Base-by-base conservation (phyloP, 2,329 filamentous ascomycete genomes). In the Colletotrichum phormii region DNA sequence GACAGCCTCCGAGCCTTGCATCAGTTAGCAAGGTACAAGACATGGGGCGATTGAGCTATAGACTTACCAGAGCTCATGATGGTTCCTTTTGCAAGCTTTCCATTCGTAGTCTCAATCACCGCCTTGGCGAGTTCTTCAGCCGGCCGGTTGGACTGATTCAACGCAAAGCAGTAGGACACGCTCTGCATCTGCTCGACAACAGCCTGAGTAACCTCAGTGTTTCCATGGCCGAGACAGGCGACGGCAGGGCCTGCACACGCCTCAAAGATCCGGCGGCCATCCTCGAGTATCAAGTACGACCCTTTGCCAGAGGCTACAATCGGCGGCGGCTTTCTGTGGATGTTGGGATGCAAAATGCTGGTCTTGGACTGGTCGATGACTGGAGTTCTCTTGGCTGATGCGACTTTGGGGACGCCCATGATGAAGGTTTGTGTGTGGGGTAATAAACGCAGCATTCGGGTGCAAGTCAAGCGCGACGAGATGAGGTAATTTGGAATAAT, bases 81-180 rank as follows among this genome's bases (percentile, higher is more conserved):
- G 77, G 0, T 78, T 85, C 49, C 81, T 82, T 46, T 46, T n/a
- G 42, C 18, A 9, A 46, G 42, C 42, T 46, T 18, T 46, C 42
- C 42, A 46, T 46, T 46, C 42, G 42, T 46, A 18, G 42, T 46
- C 31, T 81, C 70, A 11, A 85, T 78, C n/a, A 89, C 72, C 72
- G 81, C 80, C 46, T 78, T 64, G 2, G 79, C 77, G 1, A 81
- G 64, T 29, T 79, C 75, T 62, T 81, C 79, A 70, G 78, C 81
- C 3, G 81, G 2, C 87, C 84, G 74, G 91, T 89, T 2, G 85
- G 84, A 1, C 75, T 76, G 1, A 75, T 70, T 5, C 69, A 74
- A 1, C 78, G 76, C 51, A 80, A 77, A 15, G 76, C 78, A 74
- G 31, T 80, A 81, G 54, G 76, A 75, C 5, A 80, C 68, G 24